Evolutionary conservation across 1,284 basidiomycete species (phyloP).

Genomic region (Boletellus deceptivus): DNA sequence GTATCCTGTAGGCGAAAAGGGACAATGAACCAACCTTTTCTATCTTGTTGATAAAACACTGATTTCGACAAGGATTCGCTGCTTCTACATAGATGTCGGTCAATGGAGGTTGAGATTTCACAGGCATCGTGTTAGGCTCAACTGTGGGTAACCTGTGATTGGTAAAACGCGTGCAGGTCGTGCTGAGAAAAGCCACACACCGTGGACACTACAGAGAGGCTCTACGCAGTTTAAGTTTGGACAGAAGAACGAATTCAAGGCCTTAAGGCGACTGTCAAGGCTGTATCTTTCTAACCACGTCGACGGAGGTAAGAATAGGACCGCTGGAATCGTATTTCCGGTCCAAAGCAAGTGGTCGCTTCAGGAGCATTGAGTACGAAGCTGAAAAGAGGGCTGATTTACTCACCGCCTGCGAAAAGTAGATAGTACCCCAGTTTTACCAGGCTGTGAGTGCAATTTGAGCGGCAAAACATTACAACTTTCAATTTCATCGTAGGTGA

Average conservation of each 20-base stretch:
- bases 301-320: slow-evolving; percentile 13
- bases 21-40: slow-evolving; percentile 15
- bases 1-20: background rate
- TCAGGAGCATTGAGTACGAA: slow-evolving; percentile 3
- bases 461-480: slow-evolving; percentile 41
- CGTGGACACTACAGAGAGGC: slow-evolving; percentile 50
- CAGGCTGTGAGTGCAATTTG: slow-evolving; percentile 27
- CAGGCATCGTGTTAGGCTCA: slow-evolving; percentile 33
- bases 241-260: slow-evolving; percentile 47
- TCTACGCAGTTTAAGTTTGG: slow-evolving; percentile 51
- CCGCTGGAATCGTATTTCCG: slow-evolving; percentile 25
- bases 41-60: slow-evolving; percentile 38
- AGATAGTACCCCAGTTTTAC: slow-evolving; percentile 32
- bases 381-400: background rate
- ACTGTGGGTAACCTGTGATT: slow-evolving; percentile 27
- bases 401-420: slow-evolving; percentile 37
- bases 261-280: slow-evolving; percentile 33
- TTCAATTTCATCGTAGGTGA: slow-evolving; percentile 44
- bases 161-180: slow-evolving; percentile 19
- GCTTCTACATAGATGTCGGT: slow-evolving; percentile 22
- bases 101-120: slow-evolving; percentile 24
- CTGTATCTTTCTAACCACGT: slow-evolving; percentile 21
- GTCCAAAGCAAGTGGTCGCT: slow-evolving; percentile 29
- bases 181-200: slow-evolving; percentile 29
- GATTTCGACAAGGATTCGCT: slow-evolving; percentile 34